These are phyloP conservation scores for Pisolithus thermaeus DNA, from an alignment of 1,284 basidiomycete species.

Conservation along the genomic window DNA sequence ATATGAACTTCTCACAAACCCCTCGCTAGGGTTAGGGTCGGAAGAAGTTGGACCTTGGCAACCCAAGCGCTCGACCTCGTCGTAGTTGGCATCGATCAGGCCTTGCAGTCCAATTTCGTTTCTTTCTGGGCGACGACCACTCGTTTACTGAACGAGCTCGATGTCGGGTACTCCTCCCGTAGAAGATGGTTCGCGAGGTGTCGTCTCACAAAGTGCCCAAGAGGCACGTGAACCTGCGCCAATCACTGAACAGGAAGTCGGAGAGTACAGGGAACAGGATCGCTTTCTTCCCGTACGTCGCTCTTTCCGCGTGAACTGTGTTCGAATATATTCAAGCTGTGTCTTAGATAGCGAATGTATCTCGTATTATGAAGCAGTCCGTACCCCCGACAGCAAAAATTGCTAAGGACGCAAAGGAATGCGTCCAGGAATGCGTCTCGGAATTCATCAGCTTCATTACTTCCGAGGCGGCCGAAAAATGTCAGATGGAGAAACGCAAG, in stretches of 20 bases:
- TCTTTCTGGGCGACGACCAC: not conserved
- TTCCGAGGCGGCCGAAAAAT: slow-evolving; percentile 85
- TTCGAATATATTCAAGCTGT: slow-evolving; percentile 2
- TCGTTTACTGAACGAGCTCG: not conserved
- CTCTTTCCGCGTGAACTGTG: slow-evolving; percentile 1
- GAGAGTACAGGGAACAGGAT: slow-evolving; percentile 89
- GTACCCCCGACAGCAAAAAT: slow-evolving; percentile 93
- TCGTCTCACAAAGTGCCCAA: slow-evolving; percentile 30
- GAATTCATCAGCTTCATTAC: slow-evolving; percentile 97
- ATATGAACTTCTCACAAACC: not conserved
- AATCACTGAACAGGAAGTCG: slow-evolving; percentile 88
- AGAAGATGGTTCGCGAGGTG: slow-evolving; percentile 37
- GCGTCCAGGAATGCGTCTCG: slow-evolving; percentile 92
- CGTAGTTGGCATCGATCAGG: not conserved
- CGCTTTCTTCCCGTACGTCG: slow-evolving; percentile 73
- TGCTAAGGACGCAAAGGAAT: slow-evolving; percentile 95
- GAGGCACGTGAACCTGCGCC: slow-evolving; percentile 55
- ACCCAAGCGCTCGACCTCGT: not conserved
- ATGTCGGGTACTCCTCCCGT: slow-evolving; percentile 59
- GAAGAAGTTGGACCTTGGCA: not conserved
- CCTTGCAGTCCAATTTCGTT: not conserved
- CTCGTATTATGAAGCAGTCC: slow-evolving; percentile 89
- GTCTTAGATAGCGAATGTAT: slow-evolving; percentile 86
- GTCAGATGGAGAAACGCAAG: slow-evolving; percentile 80
- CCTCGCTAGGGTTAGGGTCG: slow-evolving; percentile 1